Evolutionary conservation across 306 rosid genomes (phyloP).

Genomic region (Castanospermum australe): DNA sequence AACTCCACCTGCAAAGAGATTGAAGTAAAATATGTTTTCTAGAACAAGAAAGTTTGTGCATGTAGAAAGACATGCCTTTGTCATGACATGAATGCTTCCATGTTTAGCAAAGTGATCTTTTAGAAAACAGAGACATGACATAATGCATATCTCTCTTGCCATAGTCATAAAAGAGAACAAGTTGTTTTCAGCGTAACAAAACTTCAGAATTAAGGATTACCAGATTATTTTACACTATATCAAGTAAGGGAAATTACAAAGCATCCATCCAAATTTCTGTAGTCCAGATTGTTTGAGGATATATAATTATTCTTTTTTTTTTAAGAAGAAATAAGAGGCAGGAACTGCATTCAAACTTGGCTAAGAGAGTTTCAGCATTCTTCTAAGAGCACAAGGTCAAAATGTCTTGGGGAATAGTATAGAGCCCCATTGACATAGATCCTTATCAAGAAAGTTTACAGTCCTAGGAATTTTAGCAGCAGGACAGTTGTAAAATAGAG

Average conservation of each 20-base stretch:
- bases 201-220: conserved; percentile 10
- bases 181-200: background rate
- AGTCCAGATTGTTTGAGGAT: background rate
- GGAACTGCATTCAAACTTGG: background rate
- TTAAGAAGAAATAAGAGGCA: background rate
- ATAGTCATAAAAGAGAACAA: background rate
- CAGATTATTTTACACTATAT: background rate
- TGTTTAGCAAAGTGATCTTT: background rate
- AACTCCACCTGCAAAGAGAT: conserved; percentile 65
- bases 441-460: background rate
- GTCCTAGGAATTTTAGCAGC: too few relatives aligned
- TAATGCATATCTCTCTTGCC: background rate
- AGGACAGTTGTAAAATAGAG: background rate
- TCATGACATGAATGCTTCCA: background rate
- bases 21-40: conserved; percentile 7
- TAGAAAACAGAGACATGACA: background rate
- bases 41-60: conserved; percentile 17
- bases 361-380: background rate
- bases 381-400: background rate
- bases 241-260: conserved; percentile 5
- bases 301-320: too few relatives aligned
- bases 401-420: background rate
- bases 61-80: background rate
- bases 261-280: background rate
- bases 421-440: background rate